These are phyloP conservation scores for Peniophora sp. DNA, from an alignment of 1,284 basidiomycete species.

Conservation along the genomic window DNA sequence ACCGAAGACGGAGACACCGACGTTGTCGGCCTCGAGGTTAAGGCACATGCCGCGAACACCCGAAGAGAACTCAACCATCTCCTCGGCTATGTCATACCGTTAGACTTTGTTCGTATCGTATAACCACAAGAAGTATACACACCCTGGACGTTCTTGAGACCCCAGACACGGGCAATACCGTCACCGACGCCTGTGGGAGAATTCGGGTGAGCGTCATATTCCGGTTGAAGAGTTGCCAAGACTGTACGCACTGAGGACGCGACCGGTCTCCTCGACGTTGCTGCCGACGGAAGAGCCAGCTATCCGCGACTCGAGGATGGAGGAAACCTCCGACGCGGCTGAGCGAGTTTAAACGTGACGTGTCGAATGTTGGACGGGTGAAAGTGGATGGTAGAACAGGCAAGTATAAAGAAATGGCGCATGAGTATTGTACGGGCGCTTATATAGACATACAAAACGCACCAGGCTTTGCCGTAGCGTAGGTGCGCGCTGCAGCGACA, in stretches of 20 bases:
- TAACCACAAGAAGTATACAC: conserved; percentile 16
- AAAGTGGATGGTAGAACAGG: conserved; percentile 8
- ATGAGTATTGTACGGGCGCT: background rate
- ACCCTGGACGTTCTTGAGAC: conserved; percentile 89
- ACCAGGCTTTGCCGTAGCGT: conserved; percentile 98
- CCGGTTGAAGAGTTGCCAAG: background rate
- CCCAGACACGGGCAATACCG: conserved; percentile 99
- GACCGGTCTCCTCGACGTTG: conserved; percentile 98
- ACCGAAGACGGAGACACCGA: conserved; percentile 99
- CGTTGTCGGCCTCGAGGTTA: conserved; percentile 99
- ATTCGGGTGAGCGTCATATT: conserved; percentile 8
- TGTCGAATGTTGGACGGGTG: conserved; percentile 21
- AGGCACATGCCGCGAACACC: conserved; percentile 98
- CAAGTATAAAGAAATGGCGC: conserved; percentile 1
- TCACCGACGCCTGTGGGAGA: conserved; percentile 84
- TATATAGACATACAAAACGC: conserved; percentile 24
- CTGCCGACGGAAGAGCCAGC: conserved; percentile 84
- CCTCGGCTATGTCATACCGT: conserved; percentile 64
- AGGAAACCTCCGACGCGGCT: conserved; percentile 99
- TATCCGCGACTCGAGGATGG: conserved; percentile 98
- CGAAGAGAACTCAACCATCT: conserved; percentile 99
- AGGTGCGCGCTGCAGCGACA: conserved; percentile 59
- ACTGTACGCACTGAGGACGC: conserved; percentile 80
- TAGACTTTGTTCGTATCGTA: conserved; percentile 3
- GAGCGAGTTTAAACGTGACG: conserved; percentile 25